Conservation (phyloP, 129 eudicot genomes). For the Flaveria bidentis region DNA sequence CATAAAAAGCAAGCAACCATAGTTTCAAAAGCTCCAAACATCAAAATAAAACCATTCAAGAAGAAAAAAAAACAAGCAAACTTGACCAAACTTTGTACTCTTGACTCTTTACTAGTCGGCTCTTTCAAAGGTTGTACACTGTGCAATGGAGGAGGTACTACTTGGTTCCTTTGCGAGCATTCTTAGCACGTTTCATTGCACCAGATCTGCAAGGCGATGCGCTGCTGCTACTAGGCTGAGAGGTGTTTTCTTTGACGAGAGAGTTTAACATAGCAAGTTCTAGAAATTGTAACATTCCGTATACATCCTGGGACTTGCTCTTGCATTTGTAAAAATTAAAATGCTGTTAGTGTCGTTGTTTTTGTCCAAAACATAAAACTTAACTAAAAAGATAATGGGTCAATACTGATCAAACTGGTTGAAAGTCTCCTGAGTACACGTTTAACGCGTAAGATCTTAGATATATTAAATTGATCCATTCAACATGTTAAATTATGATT, state of each 20-base stretch:
- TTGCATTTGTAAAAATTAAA: constrained; percentile 31
- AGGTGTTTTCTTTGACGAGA: constrained; percentile 54
- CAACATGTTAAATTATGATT: no score
- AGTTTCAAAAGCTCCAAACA: constrained; percentile 14
- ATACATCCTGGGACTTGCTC: constrained; percentile 48
- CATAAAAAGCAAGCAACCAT: not conserved
- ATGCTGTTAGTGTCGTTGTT: not conserved
- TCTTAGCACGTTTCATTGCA: constrained; percentile 61
- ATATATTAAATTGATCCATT: no score
- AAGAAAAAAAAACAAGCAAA: not conserved
- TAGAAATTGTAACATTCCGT: constrained; percentile 59
- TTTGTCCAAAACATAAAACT: constrained; percentile 6
- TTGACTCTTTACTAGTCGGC: not conserved
- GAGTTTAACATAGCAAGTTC: constrained; percentile 69
- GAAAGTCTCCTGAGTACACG: not conserved
- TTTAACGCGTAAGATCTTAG: no score
- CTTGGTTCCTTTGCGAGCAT: constrained; percentile 32
- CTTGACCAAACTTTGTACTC: not conserved
- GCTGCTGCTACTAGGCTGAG: constrained; percentile 63
- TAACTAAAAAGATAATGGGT: not conserved
- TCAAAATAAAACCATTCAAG: not conserved
- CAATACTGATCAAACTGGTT: not conserved
- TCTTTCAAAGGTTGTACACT: not conserved
- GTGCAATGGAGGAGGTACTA: constrained; percentile 6
- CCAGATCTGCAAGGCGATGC: constrained; percentile 57